Conservation (phyloP, 2,329 filamentous ascomycete species). For the Beauveria australis region DNA sequence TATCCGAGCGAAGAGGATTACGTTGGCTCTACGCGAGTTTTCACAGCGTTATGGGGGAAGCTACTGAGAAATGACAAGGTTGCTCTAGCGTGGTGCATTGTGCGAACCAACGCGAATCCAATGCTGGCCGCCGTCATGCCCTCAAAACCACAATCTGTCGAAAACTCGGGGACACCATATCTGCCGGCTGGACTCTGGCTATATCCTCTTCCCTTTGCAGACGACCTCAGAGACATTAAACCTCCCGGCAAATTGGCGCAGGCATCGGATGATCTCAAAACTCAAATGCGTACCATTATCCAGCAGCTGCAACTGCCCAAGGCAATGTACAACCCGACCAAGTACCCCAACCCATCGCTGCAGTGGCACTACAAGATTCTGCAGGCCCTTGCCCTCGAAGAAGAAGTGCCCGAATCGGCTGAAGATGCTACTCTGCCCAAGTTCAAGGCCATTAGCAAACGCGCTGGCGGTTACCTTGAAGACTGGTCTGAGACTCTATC, state of each 20-base stretch:
- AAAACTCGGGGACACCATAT: conserved; percentile 56
- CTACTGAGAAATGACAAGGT: conserved; percentile 72
- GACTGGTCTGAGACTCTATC: conserved; percentile 68
- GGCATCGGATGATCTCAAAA: conserved; percentile 64
- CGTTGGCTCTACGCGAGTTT: conserved; percentile 85
- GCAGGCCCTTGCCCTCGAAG: conserved; percentile 83
- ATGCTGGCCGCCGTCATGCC: conserved; percentile 75
- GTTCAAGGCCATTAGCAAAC: conserved; percentile 81
- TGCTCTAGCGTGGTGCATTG: conserved; percentile 82
- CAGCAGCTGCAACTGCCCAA: conserved; percentile 85
- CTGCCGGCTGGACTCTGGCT: conserved; percentile 84
- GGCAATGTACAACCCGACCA: conserved; percentile 71
- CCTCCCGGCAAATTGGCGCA: conserved; percentile 43
- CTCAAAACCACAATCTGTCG: conserved; percentile 57
- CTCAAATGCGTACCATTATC: conserved; percentile 73
- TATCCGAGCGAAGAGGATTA: conserved; percentile 89
- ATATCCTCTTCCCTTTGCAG: conserved; percentile 77
- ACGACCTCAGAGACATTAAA: conserved; percentile 74
- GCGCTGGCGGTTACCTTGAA: conserved; percentile 68
- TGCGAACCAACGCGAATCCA: conserved; percentile 72
- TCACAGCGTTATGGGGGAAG: conserved; percentile 84
- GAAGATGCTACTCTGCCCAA: conserved; percentile 77
- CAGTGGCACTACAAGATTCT: conserved; percentile 98
- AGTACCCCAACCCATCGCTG: conserved; percentile 84
- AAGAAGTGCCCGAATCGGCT: conserved; percentile 69